Evolutionary conservation across 352 stramenopile genomes (phyloP), one percentile per base, ranked within the genome.

Genomic region (Pythium folliculosum): DNA sequence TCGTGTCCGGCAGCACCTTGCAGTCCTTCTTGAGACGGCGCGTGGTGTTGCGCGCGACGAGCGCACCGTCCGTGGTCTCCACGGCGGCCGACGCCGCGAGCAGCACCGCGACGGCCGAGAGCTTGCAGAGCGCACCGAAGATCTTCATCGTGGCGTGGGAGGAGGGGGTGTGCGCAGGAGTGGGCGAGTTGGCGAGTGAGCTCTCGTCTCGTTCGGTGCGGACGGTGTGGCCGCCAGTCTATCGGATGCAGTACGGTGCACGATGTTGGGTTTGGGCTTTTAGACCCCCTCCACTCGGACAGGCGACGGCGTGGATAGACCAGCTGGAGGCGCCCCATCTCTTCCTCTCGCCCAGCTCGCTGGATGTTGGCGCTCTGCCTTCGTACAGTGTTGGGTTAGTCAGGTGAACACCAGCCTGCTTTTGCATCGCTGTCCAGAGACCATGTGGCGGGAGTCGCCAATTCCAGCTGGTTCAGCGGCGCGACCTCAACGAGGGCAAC

Each of bases 71-170:
- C 5, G 51, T 19, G 27, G 23, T 25, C 17, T 48, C 23, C 12
- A 57, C 43, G 6, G 48, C n/a, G 19, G 47, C 35, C 13, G 63
- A 40, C 17, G 43, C 59, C 10, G 22, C 50, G 8, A 66, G 44
- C 23, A 71, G 58, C 61, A 67, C 27, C 45, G 57, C 60, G 51
- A 69, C 45, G 6, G 43, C 60, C 13, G 56, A 65, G 59, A 72
- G 30, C 59, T 63, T 63, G 40, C 59, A 67, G 12, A 72, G 43
- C 27, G 52, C 61, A 14, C 13, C 7, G 7, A 72, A 38, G 30
- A 54, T 25, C 58, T 67, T 72, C 57, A 72, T 72, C 27, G 4
- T 56, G 7, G 40, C 10, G 27, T 19, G 2, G 23, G 17, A 17
- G 22, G 23, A 17, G 8, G 25, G 14, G 5, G 37, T 38, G 5